Percentiles rank a stretch among this genome's conserved stretches.
Conservation (phyloP, 257 asterid genomes). For the Solanum chmielewskii region DNA sequence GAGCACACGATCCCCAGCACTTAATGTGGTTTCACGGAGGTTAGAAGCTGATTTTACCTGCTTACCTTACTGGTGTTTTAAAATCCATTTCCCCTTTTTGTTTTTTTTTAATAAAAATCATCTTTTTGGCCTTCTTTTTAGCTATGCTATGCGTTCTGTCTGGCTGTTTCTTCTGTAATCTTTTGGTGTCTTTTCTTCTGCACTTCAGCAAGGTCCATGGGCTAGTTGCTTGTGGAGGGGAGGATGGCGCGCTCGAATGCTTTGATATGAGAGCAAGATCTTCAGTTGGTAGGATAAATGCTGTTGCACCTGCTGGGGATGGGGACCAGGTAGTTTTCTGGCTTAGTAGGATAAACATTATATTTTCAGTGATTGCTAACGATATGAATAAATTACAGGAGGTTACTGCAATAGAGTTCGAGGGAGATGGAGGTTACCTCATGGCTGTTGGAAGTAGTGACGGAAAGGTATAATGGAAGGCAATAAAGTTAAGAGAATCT, state of each 20-base stretch:
- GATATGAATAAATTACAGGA: slow-evolving; percentile 30
- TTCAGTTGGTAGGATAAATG: slow-evolving; percentile 77
- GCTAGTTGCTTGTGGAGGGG: slow-evolving; percentile 89
- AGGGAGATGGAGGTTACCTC: slow-evolving; percentile 61
- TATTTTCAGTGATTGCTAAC: background rate
- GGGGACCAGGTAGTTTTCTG: slow-evolving; percentile 45
- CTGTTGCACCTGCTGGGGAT: slow-evolving; percentile 53
- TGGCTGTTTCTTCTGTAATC: background rate
- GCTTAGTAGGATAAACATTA: background rate
- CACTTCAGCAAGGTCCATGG: slow-evolving; percentile 70
- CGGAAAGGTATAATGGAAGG: slow-evolving; percentile 61
- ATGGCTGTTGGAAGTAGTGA: slow-evolving; percentile 93
- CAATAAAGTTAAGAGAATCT: background rate
- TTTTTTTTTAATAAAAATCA: background rate
- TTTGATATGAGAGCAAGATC: slow-evolving; percentile 85
- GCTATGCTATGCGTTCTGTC: background rate
- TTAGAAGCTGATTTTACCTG: slow-evolving; percentile 16
- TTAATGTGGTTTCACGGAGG: slow-evolving; percentile 92
- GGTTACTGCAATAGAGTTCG: slow-evolving; percentile 86
- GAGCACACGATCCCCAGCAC: slow-evolving; percentile 80
- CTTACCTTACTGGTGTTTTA: background rate
- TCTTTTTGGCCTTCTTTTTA: background rate
- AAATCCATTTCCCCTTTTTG: background rate
- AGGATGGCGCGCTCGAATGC: slow-evolving; percentile 93
- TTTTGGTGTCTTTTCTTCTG: background rate